Evolutionary conservation across 129 eudicot genomes (phyloP), one percentile per base, ranked within the genome.

Genomic region (Tanacetum coccineum): DNA sequence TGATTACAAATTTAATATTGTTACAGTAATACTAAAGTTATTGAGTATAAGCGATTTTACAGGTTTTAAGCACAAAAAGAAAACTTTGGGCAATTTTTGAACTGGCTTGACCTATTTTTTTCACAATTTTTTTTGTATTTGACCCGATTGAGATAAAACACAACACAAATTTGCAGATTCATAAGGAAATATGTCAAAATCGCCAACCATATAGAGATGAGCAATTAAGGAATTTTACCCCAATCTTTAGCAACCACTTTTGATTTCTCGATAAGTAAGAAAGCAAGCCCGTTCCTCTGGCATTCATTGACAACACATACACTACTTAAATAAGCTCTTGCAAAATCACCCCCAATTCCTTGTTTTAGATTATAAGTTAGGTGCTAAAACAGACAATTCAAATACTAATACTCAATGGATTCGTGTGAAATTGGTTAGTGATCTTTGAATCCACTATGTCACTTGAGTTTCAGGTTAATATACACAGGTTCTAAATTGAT

Each of bases 241-340:
- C 89, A 88, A 65, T 82, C 78, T 80, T 82, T 70, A 65, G 98
- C 96, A 76, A 92, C 82, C 59, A 19, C 67, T 73, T 81, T 92
- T 44, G 96, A 82, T 64, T 80, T 70, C 57, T 82, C 76, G 60
- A 86, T 59, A 36, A 92, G 87, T 7, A 77, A 76, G 68, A 77
- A 78, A 63, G 81, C 98, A 75, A 92, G 59, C 40, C 96, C 95
- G 50, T 88, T 92, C 66, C 96, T 81, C 17, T 80, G 88, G 68
- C 91, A 66, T 80, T 92, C 98, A 40, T 76, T 68, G 58, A 95
- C 98, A 76, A 92, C 98, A 64, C 98, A 88, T 49, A 92, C 98
- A 73, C 84, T 88, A 76, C 91, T 88, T 59, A 92, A 47, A 70
- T 92, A 92, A 48, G 89, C 98, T 79, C 98, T 83, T 4, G 95